Evolutionary conservation across 73 alveolate species (phyloP).

Genomic region (Effrenium voratum): DNA sequence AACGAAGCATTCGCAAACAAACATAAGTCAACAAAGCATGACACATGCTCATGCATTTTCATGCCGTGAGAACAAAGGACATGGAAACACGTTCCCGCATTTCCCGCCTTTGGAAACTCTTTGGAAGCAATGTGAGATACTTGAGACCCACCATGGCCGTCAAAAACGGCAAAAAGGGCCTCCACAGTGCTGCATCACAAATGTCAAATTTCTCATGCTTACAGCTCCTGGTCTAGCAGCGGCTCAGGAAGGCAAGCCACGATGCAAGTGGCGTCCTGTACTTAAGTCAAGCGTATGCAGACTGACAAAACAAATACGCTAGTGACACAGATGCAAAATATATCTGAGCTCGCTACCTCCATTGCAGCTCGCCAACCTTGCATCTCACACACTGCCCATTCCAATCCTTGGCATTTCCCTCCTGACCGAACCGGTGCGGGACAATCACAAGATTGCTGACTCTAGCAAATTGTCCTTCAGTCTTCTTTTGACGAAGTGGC

Average conservation of each 20-base stretch:
- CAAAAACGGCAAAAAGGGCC: slow-evolving; percentile 92
- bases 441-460: not conserved
- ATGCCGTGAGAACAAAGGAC: not conserved
- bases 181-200: not conserved
- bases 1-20: not conserved
- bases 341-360: slow-evolving; percentile 19
- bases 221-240: slow-evolving; percentile 49
- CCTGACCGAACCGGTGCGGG: not conserved
- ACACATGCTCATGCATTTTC: not conserved
- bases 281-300: too few relatives aligned
- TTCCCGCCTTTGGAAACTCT: slow-evolving; percentile 86
- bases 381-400: slow-evolving; percentile 93
- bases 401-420: slow-evolving; percentile 56
- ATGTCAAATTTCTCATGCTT: too few relatives aligned
- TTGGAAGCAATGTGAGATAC: slow-evolving; percentile 89
- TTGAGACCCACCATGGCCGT: slow-evolving; percentile 93
- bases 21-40: not conserved
- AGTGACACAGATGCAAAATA: not conserved
- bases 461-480: slow-evolving; percentile 32
- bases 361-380: slow-evolving; percentile 90
- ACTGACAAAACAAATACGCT: not conserved
- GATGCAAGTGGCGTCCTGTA: slow-evolving; percentile 90
- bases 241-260: slow-evolving; percentile 75
- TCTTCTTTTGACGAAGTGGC: slow-evolving; percentile 82
- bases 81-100: not conserved